Evolutionary conservation across 2,329 filamentous ascomycete species (phyloP).

Genomic region (Colletotrichum liaoningense): DNA sequence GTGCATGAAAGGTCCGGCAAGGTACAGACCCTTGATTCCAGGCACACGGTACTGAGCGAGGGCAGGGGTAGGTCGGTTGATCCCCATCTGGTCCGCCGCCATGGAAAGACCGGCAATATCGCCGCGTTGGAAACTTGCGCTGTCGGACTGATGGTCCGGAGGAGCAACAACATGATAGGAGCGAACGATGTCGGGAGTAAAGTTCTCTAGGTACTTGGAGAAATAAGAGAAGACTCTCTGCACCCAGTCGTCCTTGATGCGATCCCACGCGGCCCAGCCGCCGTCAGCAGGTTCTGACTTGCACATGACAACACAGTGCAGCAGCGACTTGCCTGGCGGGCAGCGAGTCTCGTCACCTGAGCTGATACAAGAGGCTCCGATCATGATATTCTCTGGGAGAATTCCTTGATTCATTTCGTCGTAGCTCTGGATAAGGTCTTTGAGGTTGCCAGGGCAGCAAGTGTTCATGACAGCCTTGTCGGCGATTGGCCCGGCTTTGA

Average conservation of each 20-base stretch:
- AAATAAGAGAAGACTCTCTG: neutral
- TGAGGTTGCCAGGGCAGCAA: neutral
- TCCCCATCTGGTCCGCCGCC: conserved; percentile 8
- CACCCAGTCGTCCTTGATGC: neutral
- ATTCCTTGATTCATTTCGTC: neutral
- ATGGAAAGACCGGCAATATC: conserved; percentile 13
- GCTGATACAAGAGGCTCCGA: neutral
- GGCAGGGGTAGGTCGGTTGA: neutral
- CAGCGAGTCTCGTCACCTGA: neutral
- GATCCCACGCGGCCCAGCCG: conserved; percentile 7
- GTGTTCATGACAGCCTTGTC: neutral
- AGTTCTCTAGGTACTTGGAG: conserved; percentile 7
- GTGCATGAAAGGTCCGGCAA: conserved; percentile 15
- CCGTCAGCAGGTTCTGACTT: conserved; percentile 6
- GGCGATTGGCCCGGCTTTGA: neutral
- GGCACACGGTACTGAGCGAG: neutral
- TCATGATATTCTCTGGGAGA: neutral
- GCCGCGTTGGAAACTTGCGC: conserved; percentile 12
- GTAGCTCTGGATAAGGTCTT: neutral
- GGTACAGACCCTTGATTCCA: neutral
- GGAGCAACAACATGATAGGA: conserved; percentile 13
- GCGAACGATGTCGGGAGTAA: conserved; percentile 11
- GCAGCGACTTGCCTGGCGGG: conserved; percentile 3
- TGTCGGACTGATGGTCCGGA: conserved; percentile 12
- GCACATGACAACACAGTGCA: conserved; percentile 16